A percentile compares a stretch with the other conserved stretches of the same genome.
phyloP scores from a whole-genome alignment of 768 basidiomycete genomes.

The Leccinum sublutescens region DNA sequence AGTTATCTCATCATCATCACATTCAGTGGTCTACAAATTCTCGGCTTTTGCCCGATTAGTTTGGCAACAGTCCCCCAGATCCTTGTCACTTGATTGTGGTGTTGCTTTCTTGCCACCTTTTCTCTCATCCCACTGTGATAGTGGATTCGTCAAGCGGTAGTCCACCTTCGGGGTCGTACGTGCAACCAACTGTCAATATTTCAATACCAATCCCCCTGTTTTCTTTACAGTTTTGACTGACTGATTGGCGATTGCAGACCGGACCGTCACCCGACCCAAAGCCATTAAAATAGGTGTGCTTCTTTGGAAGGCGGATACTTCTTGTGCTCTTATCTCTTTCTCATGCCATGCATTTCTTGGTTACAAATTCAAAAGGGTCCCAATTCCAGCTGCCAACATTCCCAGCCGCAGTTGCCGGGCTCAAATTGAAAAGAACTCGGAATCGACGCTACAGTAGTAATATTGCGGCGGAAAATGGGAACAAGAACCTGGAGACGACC shows the following conservation, averaged over 20 bases:
- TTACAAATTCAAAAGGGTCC: background rate
- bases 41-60: no score
- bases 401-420: no score
- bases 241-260: background rate
- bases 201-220: background rate
- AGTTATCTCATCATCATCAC: no score
- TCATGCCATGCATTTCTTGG: background rate
- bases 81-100: no score
- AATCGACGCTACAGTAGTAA: background rate
- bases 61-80: no score
- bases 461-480: background rate
- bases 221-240: background rate
- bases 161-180: no score
- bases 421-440: background rate
- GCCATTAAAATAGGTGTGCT: background rate
- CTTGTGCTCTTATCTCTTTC: background rate
- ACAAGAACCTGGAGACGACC: background rate
- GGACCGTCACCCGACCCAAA: background rate
- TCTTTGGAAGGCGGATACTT: background rate
- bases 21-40: no score
- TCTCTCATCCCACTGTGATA: no score
- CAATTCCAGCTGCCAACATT: background rate
- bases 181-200: background rate
- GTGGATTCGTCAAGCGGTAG: no score
- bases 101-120: no score